Percentiles rank a stretch among this genome's conserved stretches.
Conservation (phyloP, 2,329 filamentous ascomycete species). For the Fusarium sp. region DNA sequence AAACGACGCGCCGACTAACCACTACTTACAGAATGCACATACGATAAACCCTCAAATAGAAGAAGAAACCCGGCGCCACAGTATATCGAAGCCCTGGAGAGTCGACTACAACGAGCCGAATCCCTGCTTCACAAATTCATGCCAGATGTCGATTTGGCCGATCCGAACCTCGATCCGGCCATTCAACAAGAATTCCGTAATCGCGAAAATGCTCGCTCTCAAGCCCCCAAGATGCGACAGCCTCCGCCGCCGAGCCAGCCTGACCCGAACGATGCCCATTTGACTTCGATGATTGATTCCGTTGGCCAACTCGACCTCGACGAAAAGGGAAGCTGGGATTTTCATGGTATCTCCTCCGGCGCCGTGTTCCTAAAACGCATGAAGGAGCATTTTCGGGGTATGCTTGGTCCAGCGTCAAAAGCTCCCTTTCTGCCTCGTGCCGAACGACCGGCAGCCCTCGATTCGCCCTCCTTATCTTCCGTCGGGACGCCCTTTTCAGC, state of each 20-base stretch:
- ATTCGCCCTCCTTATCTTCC: conserved; percentile 75
- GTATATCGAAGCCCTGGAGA: conserved; percentile 92
- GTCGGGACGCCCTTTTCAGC: conserved; percentile 74
- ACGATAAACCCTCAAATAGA: conserved; percentile 94
- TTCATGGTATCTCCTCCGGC: conserved; percentile 93
- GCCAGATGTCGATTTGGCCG: conserved; percentile 87
- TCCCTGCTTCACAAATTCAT: conserved; percentile 83
- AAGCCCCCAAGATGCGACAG: conserved; percentile 58
- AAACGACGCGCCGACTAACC: conserved; percentile 35
- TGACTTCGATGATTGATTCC: conserved; percentile 95
- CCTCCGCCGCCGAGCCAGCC: conserved; percentile 52
- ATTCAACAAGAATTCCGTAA: conserved; percentile 78
- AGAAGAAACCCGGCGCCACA: conserved; percentile 91
- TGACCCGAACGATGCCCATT: conserved; percentile 75
- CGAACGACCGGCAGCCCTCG: conserved; percentile 70
- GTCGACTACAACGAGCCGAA: conserved; percentile 86
- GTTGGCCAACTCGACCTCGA: conserved; percentile 93
- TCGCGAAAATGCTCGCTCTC: conserved; percentile 66
- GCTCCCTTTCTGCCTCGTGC: conserved; percentile 71
- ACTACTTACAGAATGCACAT: conserved; percentile 81
- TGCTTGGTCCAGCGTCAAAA: conserved; percentile 76
- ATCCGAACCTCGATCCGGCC: conserved; percentile 84
- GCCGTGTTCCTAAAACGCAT: conserved; percentile 89
- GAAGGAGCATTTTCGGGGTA: conserved; percentile 86
- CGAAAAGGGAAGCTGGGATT: conserved; percentile 93